phyloP scores from a whole-genome alignment of 2,329 filamentous ascomycete species.

The Aspergillus pseudoviridinutans region DNA sequence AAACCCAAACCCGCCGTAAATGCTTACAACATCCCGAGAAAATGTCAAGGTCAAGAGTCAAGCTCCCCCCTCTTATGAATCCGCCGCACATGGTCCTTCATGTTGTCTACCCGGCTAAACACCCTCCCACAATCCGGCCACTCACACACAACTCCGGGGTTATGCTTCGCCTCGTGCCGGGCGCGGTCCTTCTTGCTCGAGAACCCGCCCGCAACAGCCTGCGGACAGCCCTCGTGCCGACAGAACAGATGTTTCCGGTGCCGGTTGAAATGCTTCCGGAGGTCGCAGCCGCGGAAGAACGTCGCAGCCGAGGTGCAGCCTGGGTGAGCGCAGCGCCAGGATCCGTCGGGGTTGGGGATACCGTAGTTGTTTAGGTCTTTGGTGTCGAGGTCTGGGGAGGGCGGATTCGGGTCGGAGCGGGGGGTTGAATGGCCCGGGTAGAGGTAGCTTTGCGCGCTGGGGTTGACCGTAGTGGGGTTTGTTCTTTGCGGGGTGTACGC shows the following conservation, averaged over 20 bases:
- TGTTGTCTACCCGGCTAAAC: constrained; percentile 60
- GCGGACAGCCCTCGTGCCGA: constrained; percentile 55
- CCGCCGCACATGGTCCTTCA: constrained; percentile 49
- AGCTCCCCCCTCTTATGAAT: constrained; percentile 33
- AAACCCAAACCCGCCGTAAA: neutral
- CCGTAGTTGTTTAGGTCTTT: constrained; percentile 32
- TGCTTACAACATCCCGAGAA: neutral
- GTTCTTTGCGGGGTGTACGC: neutral
- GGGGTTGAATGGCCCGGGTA: neutral
- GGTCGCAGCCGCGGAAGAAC: constrained; percentile 58
- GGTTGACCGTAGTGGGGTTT: neutral
- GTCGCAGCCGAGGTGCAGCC: constrained; percentile 56
- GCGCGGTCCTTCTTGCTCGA: constrained; percentile 61
- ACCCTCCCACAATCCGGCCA: constrained; percentile 56
- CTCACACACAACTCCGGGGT: constrained; percentile 57
- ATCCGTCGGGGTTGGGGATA: constrained; percentile 30
- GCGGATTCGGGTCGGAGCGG: neutral
- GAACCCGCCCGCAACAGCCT: constrained; percentile 55
- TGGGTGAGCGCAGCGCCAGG: constrained; percentile 57
- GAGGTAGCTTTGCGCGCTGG: neutral
- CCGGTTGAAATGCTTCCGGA: constrained; percentile 60
- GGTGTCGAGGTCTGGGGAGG: constrained; percentile 10
- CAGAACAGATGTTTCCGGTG: constrained; percentile 61
- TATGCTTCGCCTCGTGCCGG: constrained; percentile 60
- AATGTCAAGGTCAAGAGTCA: constrained; percentile 1